Base-by-base conservation (phyloP, 495 filamentous ascomycete genomes). In the Pyrenopolyporus hunteri region DNA sequence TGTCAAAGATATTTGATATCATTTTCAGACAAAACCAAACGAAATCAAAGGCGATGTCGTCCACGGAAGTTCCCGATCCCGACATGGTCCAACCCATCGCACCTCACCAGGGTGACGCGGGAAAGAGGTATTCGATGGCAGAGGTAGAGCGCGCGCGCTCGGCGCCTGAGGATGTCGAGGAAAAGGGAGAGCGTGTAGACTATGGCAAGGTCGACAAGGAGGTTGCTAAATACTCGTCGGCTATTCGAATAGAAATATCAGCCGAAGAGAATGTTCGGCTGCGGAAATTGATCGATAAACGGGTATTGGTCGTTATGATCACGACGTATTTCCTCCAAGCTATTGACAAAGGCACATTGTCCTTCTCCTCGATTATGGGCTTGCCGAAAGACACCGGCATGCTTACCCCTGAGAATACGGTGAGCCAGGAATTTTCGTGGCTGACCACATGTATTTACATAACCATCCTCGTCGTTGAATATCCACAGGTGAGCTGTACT, bases 301-400 rank as follows among this genome's bases (percentile, higher is more conserved):
- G 80, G 16, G 71, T 84, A 10, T 63, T 85, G 17, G 65, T 71
- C 8, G 70, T 85, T 49, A 83, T 85, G 81, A 74, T 83, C 37
- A 63, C 74, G 8, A 84, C 82, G 6, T 90, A 90, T 69, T 90
- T 90, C 64, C 70, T 89, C 2, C 88, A 90, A 48, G 85, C 87
- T n/a, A 77, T 90, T 25, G 86, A 89, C 62, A 89, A 90, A 72
- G 87, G 86, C 6, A 89, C 85, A 1, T 68, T 90, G 75, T 84
- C 82, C 2, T 89, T 88, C 65, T 79, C 87, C 3, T 85, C 86
- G 13, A 87, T 89, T 44, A 89, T 90, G 87, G 85, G 84, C 2
- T 82, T 90, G 28, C 73, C 76, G 1, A 67, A 74, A 7, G 85
- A 90, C 63, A 80, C 82, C 0, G 59, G 74, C 23, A 70, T 89